Evolutionary conservation across 768 basidiomycete species (phyloP).

Genomic region (Clathrus columnatus): DNA sequence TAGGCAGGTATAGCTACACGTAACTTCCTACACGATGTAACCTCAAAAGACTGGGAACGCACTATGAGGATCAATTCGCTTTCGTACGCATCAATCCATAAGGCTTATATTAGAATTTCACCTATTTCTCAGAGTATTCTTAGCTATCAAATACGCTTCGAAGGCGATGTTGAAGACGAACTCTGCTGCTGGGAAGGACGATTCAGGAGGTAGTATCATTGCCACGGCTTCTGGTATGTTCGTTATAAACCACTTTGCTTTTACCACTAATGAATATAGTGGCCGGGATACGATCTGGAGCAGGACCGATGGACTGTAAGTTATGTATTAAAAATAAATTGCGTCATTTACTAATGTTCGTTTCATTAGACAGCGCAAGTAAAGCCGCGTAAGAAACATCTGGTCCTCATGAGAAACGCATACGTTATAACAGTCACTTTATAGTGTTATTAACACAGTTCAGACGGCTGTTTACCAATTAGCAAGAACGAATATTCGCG

Average conservation of each 20-base stretch:
- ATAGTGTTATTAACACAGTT: conserved; percentile 81
- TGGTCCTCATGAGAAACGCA: background rate
- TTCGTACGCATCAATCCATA: conserved; percentile 32
- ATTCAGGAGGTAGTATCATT: conserved; percentile 74
- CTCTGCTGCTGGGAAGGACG: conserved; percentile 56
- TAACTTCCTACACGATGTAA: conserved; percentile 40
- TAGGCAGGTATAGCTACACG: conserved; percentile 61
- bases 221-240: conserved; percentile 72
- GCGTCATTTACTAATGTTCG: conserved; percentile 17
- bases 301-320: conserved; percentile 76
- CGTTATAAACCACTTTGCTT: background rate
- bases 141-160: conserved; percentile 83
- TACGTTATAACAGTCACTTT: background rate
- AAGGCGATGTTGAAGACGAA: conserved; percentile 69
- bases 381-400: conserved; percentile 87
- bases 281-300: conserved; percentile 77
- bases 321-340: background rate
- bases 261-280: conserved; percentile 32
- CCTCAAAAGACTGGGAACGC: conserved; percentile 62
- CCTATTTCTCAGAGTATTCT: conserved; percentile 56
- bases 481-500: conserved; percentile 72
- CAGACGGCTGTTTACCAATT: conserved; percentile 76
- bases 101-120: background rate
- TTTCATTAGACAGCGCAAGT: conserved; percentile 68
- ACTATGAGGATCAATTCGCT: conserved; percentile 68